These are phyloP conservation scores for Alternaria brassicicola DNA, from an alignment of 2,329 filamentous ascomycete species.

Conservation along the genomic window DNA sequence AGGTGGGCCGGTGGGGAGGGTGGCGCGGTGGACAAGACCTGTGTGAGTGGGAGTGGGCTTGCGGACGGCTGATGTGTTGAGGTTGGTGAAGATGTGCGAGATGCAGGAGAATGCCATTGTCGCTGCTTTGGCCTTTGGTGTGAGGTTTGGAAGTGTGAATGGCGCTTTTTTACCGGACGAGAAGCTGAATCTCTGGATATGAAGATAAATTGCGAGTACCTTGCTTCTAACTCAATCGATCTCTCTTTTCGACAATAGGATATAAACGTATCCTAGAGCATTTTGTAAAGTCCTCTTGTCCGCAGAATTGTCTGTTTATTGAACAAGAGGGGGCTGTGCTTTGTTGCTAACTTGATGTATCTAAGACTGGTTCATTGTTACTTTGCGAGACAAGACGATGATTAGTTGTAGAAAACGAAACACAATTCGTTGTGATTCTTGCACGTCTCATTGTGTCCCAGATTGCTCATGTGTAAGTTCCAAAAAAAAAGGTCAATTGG, in stretches of 20 bases:
- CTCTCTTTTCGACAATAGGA: not conserved
- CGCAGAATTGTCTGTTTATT: not conserved
- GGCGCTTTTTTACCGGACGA: not conserved
- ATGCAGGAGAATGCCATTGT: not conserved
- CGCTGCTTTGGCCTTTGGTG: not conserved
- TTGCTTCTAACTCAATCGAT: not conserved
- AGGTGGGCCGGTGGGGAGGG: not conserved
- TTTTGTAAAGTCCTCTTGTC: not conserved
- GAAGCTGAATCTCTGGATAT: not conserved
- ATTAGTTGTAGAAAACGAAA: not conserved
- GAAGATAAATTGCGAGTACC: not conserved
- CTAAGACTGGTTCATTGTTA: not conserved
- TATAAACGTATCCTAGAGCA: too few relatives aligned
- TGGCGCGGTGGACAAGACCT: not conserved
- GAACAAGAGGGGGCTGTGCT: not conserved
- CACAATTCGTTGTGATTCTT: not conserved
- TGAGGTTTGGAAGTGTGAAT: accelerated
- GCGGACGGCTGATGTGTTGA: not conserved
- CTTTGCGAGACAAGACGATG: not conserved
- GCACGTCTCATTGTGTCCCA: not conserved
- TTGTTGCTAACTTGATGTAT: not conserved
- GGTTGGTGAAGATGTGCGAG: not conserved
- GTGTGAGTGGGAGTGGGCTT: not conserved
- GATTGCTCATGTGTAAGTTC: not conserved
- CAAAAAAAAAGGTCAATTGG: not conserved